Percentiles rank a stretch among this genome's conserved stretches.
Evolutionary conservation across 1,284 basidiomycete genomes (phyloP).

Genomic region (Boletus sp.): DNA sequence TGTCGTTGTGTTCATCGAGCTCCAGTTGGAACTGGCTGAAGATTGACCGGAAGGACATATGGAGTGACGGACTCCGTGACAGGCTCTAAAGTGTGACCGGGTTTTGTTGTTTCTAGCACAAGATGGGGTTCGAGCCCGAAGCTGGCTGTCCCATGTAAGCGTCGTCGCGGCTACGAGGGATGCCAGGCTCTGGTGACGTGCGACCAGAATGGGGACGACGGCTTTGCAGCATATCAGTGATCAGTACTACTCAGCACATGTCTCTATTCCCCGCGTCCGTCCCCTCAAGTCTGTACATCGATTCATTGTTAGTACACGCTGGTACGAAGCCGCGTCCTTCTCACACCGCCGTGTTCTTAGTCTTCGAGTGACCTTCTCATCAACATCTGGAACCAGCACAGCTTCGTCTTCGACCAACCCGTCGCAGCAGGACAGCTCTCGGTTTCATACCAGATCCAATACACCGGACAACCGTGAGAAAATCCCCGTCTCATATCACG

Average conservation of each 20-base stretch:
- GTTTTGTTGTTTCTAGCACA: no score
- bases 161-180: no score
- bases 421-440: background rate
- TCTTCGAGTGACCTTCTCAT: background rate
- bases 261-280: background rate
- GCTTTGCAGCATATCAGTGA: no score
- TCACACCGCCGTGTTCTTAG: background rate
- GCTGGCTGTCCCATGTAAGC: no score
- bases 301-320: conserved; percentile 7
- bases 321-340: conserved; percentile 16
- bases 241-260: no score
- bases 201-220: no score
- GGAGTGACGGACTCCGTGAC: conserved; percentile 20
- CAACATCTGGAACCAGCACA: background rate
- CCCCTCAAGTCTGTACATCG: background rate
- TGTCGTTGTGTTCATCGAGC: conserved; percentile 72
- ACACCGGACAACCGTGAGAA: conserved; percentile 60
- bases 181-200: no score
- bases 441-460: conserved; percentile 51
- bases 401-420: background rate
- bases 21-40: conserved; percentile 65
- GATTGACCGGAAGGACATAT: conserved; percentile 29
- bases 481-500: conserved; percentile 72
- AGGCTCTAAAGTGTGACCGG: no score
- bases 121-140: no score